Base-by-base conservation (phyloP, 306 rosid species). In the Quercus parvula region DNA sequence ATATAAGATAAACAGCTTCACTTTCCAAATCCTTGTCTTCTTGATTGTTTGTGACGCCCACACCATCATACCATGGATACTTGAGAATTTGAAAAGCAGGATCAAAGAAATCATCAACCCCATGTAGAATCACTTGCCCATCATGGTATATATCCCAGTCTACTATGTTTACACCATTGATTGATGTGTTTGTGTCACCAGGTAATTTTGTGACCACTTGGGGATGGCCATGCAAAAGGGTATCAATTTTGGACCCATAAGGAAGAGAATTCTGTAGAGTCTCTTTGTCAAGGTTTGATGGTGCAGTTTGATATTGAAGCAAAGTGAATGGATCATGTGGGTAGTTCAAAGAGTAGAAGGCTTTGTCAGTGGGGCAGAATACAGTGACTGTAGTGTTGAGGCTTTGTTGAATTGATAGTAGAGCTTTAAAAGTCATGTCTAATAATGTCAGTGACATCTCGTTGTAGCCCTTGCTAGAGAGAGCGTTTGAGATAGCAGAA, bases 181-280 rank as follows among this genome's bases (percentile, higher is more conserved):
- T 9, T 11, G 56, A 54, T 24, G 17, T 52, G 2, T 13, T 73
- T 11, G 54, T 49, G 4, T 12, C 17, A 12, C 54, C 54, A 49
- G 54, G 54, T 49, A 12, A 10, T 10, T 11, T 49, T 49, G 54
- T 5, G 30, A 74, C 27, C 4, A 24, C 19, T 33, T 54, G 75
- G 35, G 75, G 75, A 77, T 55, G 81, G 14, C 41, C 44, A 3
- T 6, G 81, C 18, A 24, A 38, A 4, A 77, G 75, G 1, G 81
- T 77, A 4, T 55, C 81, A 8, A 77, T 5, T 38, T 66, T 77
- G 38, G 81, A 77, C 27, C 73, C 64, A n/a, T 8, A 59, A 24
- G 19, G 1, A 19, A 76, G 7, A 12, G 11, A 13, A 24, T 28
- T 28, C 17, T 25, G 2, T 3, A 33, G 3, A 24, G 68, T 0